Evolutionary conservation across 495 filamentous ascomycete species (phyloP), one percentile per base, ranked within the genome.

Genomic region (Neurospora africana): DNA sequence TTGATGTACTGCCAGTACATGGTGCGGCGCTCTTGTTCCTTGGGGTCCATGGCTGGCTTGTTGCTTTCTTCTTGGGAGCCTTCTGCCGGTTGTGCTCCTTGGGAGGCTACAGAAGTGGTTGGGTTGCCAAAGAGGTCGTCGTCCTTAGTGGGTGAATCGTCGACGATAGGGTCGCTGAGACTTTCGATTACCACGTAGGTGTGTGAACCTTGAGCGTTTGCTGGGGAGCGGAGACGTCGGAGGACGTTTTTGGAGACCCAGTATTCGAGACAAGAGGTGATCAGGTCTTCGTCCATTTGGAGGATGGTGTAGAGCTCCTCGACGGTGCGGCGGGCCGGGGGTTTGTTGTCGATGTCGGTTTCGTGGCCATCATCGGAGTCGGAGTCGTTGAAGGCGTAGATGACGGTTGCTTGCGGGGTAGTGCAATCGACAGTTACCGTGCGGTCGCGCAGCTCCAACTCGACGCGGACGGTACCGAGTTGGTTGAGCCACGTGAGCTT

Each of bases 1-100:
- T 92, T 84, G 72, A 99, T 92, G 78, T 95, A 98, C 78, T 92
- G 89, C 89, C 90, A 92, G 82, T 97, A 96, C 43, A 97, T 85
- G 69, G 88, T 87, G 68, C 91, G 91, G 77, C 94, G 94, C 83
- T 96, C 92, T 78, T 86, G 86, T 17, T 89, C 87, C 44, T 86
- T 83, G 40, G 82, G 86, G 2, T 84, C 87, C 2, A 86, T 72
- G 40, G 40, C 39, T 72, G 21, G 21, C 21, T 37, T 27, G 61
- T 3, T 33, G 15, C 15, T 44, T 7, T 41, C 65, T 4, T 41
- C 65, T 5, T 35, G n/a, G 27, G 2, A 23, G 5, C 27, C 4
- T 1, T 27, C 68, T 27, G 40, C 68, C 6, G 74, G n/a, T 21
- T 38, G 41, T 47, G 2, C 33, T n/a, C 27, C 5, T 6, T n/a